phyloP scores from a whole-genome alignment of 306 rosid species.

The Corylus avellana region DNA sequence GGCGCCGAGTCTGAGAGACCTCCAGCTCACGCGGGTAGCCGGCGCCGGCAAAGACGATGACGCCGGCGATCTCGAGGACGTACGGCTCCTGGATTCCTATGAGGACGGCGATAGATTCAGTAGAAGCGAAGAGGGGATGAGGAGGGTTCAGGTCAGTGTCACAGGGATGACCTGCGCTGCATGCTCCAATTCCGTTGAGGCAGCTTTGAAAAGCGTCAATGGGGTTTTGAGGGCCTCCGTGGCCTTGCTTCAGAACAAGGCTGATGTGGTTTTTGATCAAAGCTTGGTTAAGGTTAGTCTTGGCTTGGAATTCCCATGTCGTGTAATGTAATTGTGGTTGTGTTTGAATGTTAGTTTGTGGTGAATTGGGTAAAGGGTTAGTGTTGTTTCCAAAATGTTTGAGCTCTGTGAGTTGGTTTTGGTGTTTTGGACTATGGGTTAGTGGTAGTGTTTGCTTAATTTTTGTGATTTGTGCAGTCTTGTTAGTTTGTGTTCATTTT shows the following conservation, averaged over 20 bases:
- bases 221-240: constrained; percentile 82
- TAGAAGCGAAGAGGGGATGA: constrained; percentile 36
- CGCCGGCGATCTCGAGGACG: constrained; percentile 67
- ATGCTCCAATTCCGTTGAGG: constrained; percentile 87
- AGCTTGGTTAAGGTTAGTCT: constrained; percentile 69
- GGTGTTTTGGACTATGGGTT: constrained; percentile 4
- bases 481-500: not conserved
- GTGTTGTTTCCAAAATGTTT: not conserved
- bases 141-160: constrained; percentile 69
- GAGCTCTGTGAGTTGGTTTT: constrained; percentile 9
- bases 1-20: constrained; percentile 49
- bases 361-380: constrained; percentile 1
- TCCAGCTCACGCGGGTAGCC: constrained; percentile 47
- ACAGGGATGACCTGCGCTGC: constrained; percentile 98
- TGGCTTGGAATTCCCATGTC: not conserved
- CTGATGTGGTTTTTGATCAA: constrained; percentile 80
- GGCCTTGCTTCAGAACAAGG: constrained; percentile 87
- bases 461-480: not conserved
- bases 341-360: constrained; percentile 12
- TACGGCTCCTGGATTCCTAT: constrained; percentile 76
- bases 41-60: constrained; percentile 13
- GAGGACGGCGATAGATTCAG: constrained; percentile 28
- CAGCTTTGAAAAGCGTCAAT: constrained; percentile 59
- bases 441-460: not conserved
- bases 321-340: not conserved